Base-by-base conservation (phyloP, 805 yeast species). In the Phaffomyces opuntiae region DNA sequence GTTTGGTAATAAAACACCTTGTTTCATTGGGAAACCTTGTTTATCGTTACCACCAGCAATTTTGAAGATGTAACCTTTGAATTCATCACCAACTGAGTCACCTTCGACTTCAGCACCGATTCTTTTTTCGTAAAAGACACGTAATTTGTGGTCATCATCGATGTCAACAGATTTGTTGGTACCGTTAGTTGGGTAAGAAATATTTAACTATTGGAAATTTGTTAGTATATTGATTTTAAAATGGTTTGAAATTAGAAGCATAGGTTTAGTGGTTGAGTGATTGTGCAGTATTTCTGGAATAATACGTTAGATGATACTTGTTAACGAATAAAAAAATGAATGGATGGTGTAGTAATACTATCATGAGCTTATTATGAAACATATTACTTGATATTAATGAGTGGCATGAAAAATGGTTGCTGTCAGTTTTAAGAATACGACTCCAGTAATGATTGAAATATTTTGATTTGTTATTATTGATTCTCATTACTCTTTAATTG, bases 11-110 rank as follows among this genome's bases (percentile, higher is more conserved):
- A 91, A 79, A 60, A 91, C 97, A 83, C 97, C 97, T 78, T 91
- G 97, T 77, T 88, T 89, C 96, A 90, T 89, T 77, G 99, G 98
- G 96, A 93, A 93, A 80, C 99, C 97, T 80, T 90, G 97, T 79
- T 90, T 93, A 80, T 90, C 99, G 86, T 93, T 93, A 84, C 99
- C 99, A 72, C 99, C 99, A 66, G 97, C 77, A 74, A 93, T 90
- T 81, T 85, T 95, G 87, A 93, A 90, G 70, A 88, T 74, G 89
- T 93, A 93, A 69, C 99, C 99, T 77, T 89, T 91, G 91, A 91
- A 58, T 78, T 95, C 99, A 67, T 93, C 98, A 69, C 96, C 95
- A 66, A 93, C 86, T 59, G 88, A 74, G 75, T 93, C 99, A 76
- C 97, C 99, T 70, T 89, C 96, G 69, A 93, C 96, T 78, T 93